A percentile compares a stretch with the other conserved stretches of the same genome.
Conservation (phyloP, 306 rosid genomes). For the Medicago arabica region DNA sequence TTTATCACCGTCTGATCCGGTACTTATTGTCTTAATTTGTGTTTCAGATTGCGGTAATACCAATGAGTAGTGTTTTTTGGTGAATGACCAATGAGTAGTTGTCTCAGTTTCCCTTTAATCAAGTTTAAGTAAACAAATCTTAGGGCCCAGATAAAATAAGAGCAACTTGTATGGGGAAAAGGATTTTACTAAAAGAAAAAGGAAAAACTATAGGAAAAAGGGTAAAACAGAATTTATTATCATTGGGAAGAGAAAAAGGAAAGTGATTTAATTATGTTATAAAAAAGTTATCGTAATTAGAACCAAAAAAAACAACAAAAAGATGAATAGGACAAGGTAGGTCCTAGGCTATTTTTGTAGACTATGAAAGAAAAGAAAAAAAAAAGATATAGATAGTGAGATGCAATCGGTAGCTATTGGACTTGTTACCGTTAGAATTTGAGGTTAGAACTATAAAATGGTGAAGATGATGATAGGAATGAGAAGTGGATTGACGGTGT, state of each 20-base stretch:
- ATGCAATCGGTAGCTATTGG: background rate
- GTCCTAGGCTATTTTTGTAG: slow-evolving; percentile 35
- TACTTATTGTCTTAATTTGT: slow-evolving; percentile 18
- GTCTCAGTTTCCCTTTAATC: slow-evolving; percentile 25
- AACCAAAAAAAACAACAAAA: slow-evolving; percentile 18
- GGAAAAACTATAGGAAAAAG: background rate
- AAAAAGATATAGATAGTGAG: background rate
- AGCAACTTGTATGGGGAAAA: slow-evolving; percentile 14
- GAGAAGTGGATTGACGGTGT: background rate
- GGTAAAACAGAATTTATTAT: background rate
- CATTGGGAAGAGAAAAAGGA: slow-evolving; percentile 45
- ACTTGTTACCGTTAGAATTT: slow-evolving; percentile 43
- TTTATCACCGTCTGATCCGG: background rate
- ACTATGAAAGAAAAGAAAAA: background rate
- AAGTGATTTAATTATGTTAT: slow-evolving; percentile 6
- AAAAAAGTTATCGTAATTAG: slow-evolving; percentile 48
- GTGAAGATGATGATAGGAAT: background rate
- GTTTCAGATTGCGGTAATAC: slow-evolving; percentile 17
- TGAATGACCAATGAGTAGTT: background rate
- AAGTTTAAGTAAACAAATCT: slow-evolving; percentile 13
- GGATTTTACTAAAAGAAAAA: slow-evolving; percentile 2
- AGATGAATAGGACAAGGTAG: slow-evolving; percentile 24
- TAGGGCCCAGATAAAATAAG: background rate
- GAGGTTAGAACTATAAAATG: slow-evolving; percentile 16
- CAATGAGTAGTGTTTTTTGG: background rate